Evolutionary conservation across 768 basidiomycete species (phyloP).

Genomic region (Kwoniella botswanensis): DNA sequence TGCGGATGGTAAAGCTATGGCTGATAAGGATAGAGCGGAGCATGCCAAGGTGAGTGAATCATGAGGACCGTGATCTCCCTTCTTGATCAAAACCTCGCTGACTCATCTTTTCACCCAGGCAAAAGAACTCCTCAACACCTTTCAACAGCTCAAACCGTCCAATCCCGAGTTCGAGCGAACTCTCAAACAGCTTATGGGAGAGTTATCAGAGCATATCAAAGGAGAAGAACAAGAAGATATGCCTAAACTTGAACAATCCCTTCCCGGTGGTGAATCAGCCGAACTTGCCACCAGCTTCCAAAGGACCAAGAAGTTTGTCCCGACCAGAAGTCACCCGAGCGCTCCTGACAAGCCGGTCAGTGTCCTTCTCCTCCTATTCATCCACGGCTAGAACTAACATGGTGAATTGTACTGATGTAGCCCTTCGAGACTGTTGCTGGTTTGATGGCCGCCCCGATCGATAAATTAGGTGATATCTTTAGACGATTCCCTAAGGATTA

Average conservation of each 20-base stretch:
- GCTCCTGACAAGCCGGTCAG: constrained; percentile 42
- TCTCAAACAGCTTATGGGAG: constrained; percentile 22
- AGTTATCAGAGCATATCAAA: constrained; percentile 29
- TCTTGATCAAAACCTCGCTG: neutral
- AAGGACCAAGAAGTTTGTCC: constrained; percentile 40
- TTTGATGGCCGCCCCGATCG: constrained; percentile 30
- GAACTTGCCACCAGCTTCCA: constrained; percentile 22
- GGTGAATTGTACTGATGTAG: neutral
- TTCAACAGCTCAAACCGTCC: constrained; percentile 26
- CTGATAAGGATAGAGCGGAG: constrained; percentile 31
- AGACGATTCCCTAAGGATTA: constrained; percentile 31
- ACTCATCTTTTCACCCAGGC: constrained; percentile 5
- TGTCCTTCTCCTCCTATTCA: neutral
- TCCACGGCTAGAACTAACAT: no score
- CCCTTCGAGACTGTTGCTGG: constrained; percentile 39
- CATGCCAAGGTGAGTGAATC: constrained; percentile 20
- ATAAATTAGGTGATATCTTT: constrained; percentile 36
- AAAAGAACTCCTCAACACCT: constrained; percentile 33
- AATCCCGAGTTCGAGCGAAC: constrained; percentile 26
- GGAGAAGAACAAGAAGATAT: constrained; percentile 33
- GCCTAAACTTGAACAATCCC: constrained; percentile 25
- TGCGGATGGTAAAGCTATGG: constrained; percentile 26
- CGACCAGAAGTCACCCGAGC: constrained; percentile 33
- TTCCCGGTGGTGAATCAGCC: constrained; percentile 17
- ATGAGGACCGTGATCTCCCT: neutral